A percentile compares a stretch with the other conserved stretches of the same genome.
Conservation (phyloP, 495 filamentous ascomycete genomes). For the Podospora pseudopauciseta region DNA sequence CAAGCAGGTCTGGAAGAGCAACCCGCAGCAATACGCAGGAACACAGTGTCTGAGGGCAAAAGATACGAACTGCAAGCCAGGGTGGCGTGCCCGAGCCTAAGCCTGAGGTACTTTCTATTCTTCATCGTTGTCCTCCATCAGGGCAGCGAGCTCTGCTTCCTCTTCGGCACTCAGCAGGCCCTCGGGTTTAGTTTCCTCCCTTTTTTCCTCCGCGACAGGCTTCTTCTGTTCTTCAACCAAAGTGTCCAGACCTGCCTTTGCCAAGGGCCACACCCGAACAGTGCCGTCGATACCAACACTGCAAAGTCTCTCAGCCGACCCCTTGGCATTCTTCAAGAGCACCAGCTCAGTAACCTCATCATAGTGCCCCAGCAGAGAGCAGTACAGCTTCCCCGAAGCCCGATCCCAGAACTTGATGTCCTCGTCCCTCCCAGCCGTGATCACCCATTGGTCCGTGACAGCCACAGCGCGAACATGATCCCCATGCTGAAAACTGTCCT, state of each 20-base stretch:
- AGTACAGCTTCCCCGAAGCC: conserved; percentile 66
- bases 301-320: conserved; percentile 47
- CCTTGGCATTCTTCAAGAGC: conserved; percentile 48
- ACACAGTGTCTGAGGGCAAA: neutral
- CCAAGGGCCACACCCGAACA: conserved; percentile 74
- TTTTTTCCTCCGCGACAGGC: conserved; percentile 40
- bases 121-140: conserved; percentile 71
- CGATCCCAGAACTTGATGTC: conserved; percentile 85
- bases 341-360: conserved; percentile 85
- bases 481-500: conserved; percentile 71
- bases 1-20: neutral
- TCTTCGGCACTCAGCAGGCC: conserved; percentile 70
- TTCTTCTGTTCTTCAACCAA: conserved; percentile 53
- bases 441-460: conserved; percentile 70
- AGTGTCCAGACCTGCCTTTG: conserved; percentile 57
- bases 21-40: neutral
- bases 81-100: neutral
- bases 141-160: conserved; percentile 78
- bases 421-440: conserved; percentile 88
- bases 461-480: conserved; percentile 86
- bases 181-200: conserved; percentile 36
- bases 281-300: conserved; percentile 89
- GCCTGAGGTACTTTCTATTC: conserved; percentile 12
- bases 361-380: conserved; percentile 79
- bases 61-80: neutral